Conservation (phyloP, 1,139 yeast species). For the Geotrichum citri-aurantii region DNA sequence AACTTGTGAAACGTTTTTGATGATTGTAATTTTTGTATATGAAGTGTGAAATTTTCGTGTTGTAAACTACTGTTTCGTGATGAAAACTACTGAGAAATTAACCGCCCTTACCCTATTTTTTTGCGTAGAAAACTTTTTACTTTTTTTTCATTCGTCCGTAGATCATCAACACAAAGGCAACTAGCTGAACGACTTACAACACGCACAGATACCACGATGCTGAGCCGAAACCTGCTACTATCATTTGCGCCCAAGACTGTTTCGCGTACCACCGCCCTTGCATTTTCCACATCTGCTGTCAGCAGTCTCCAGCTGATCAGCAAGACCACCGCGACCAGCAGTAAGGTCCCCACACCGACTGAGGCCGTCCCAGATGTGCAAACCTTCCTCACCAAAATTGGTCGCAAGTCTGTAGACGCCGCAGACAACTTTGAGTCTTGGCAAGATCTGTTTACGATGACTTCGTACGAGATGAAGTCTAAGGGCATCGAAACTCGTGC, state of each 20-base stretch:
- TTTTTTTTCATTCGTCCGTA: background rate
- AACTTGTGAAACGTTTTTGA: background rate
- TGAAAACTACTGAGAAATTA: background rate
- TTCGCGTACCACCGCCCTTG: background rate
- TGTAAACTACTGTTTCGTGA: background rate
- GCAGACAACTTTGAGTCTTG: slow-evolving; percentile 69
- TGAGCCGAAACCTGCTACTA: background rate
- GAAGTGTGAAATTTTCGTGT: background rate
- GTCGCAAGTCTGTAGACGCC: slow-evolving; percentile 66
- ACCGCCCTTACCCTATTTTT: background rate
- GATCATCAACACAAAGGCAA: background rate
- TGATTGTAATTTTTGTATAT: background rate
- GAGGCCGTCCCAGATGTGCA: slow-evolving; percentile 61
- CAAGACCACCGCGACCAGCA: background rate
- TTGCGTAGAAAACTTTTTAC: background rate
- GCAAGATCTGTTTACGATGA: slow-evolving; percentile 56
- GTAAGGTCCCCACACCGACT: slow-evolving; percentile 36
- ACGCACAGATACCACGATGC: background rate
- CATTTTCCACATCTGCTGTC: background rate
- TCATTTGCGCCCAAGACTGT: background rate
- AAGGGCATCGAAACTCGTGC: slow-evolving; percentile 74
- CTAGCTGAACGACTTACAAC: background rate
- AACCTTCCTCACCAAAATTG: slow-evolving; percentile 67
- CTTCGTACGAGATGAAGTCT: slow-evolving; percentile 57
- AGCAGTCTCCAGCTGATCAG: background rate